Base-by-base conservation (phyloP, 140 eudicot genomes). In the Bidens hawaiensis region DNA sequence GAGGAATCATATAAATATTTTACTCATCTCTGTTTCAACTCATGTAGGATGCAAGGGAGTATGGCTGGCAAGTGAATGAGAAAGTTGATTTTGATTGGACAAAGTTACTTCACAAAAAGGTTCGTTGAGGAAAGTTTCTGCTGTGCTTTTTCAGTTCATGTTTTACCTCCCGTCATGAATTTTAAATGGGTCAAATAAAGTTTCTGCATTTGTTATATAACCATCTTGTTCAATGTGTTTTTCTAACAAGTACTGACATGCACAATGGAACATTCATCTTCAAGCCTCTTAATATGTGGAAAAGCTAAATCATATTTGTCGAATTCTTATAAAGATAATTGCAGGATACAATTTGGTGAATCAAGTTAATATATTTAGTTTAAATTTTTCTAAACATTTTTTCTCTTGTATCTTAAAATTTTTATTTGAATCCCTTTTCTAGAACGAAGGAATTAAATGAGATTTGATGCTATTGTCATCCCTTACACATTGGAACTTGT, bases 1-100 rank as follows among this genome's bases (percentile, higher is more conserved):
- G n/a, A n/a, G n/a, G n/a, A n/a, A n/a, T n/a, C n/a, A n/a, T n/a
- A n/a, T n/a, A n/a, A n/a, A n/a, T n/a, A n/a, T n/a, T 30, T 28
- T 56, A 60, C 60, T 43, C n/a, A 18, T 53, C 17, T 3, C 1
- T 63, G 62, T 17, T 26, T 58, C 56, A 72, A 57, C 43, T 22
- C 23, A 50, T 80, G 78, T 73, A 93, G 96, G 99, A 93, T 54
- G 78, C 99, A 30, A 73, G 83, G 70, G 88, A 75, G 64, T 93
- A 66, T 75, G 99, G 99, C 23, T 93, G 99, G 99, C 93, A 93
- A 43, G 65, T 93, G 71, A 88, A 81, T 68, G 99, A 88, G 66
- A 93, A 80, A 43, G 17, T 85, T 60, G 94, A 93, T 74, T 93
- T 88, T 85, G 85, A 85, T 42, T 93, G 99, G 96, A 93, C 88